phyloP scores from a whole-genome alignment of 2,329 filamentous ascomycete genomes.

The Fusarium sp. region DNA sequence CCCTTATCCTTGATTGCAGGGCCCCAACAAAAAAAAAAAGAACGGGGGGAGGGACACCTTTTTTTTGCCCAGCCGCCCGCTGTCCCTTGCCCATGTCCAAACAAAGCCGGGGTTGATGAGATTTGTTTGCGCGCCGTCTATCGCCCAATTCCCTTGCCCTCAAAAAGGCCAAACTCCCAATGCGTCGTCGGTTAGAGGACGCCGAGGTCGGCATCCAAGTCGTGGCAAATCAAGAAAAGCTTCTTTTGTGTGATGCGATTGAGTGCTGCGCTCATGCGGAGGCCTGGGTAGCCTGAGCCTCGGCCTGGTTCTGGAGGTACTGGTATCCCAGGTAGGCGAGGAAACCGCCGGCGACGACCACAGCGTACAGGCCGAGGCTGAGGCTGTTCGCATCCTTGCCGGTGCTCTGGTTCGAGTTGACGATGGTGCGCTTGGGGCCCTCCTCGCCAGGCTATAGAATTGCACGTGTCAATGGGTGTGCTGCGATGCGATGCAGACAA shows the following conservation, averaged over 20 bases:
- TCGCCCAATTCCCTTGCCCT: conserved; percentile 25
- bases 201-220: conserved; percentile 31
- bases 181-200: conserved; percentile 26
- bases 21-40: conserved; percentile 41
- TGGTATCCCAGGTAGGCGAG: conserved; percentile 84
- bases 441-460: conserved; percentile 75
- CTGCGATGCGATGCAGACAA: background rate
- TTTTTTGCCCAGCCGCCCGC: conserved; percentile 26
- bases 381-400: conserved; percentile 62
- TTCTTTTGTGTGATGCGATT: conserved; percentile 24
- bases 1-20: conserved; percentile 34
- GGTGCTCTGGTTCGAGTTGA: conserved; percentile 59
- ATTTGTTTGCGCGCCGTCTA: conserved; percentile 37
- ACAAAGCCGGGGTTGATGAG: conserved; percentile 25
- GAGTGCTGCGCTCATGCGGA: conserved; percentile 41
- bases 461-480: conserved; percentile 37
- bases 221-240: conserved; percentile 25
- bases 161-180: conserved; percentile 39
- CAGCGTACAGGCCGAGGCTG: conserved; percentile 80
- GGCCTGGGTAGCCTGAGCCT: conserved; percentile 33
- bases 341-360: conserved; percentile 79
- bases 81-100: conserved; percentile 36
- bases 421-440: conserved; percentile 62
- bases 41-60: conserved; percentile 25
- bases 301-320: conserved; percentile 72